Percentiles rank a stretch among this genome's conserved stretches.
Conservation (phyloP, 83 land plant species). For the Picea abies region DNA sequence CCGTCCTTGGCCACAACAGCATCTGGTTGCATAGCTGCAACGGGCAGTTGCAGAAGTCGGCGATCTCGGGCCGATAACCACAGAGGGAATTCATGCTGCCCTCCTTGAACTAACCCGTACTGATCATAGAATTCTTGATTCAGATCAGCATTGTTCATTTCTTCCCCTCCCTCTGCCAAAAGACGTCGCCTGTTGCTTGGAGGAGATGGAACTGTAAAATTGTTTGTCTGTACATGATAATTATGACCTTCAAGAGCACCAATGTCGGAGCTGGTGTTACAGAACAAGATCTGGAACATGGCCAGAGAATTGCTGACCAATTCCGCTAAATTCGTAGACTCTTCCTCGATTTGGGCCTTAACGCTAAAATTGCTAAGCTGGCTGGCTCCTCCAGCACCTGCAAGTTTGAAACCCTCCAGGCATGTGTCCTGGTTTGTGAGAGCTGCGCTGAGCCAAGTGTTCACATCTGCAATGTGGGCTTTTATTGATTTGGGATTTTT, state of each 20-base stretch:
- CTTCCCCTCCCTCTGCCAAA: not conserved
- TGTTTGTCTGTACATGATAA: too few relatives aligned
- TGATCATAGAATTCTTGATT: not conserved
- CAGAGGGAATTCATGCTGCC: constrained; percentile 1
- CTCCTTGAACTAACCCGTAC: not conserved
- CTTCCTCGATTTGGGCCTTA: not conserved
- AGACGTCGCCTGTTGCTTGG: not conserved
- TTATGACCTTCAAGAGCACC: not conserved
- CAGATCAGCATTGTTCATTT: too few relatives aligned
- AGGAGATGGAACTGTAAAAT: not conserved
- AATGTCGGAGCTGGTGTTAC: not conserved
- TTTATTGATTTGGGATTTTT: not conserved
- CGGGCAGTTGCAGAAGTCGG: not conserved
- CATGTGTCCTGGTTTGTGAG: constrained; percentile 9
- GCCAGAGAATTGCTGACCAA: constrained; percentile 17
- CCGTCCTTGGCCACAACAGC: not conserved
- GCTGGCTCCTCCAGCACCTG: not conserved
- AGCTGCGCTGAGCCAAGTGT: constrained; percentile 15
- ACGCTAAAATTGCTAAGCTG: not conserved
- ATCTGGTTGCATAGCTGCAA: not conserved
- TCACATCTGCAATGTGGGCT: not conserved
- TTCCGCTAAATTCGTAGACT: not conserved
- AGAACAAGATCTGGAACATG: not conserved
- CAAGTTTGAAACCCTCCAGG: not conserved
- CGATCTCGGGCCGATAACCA: constrained; percentile 22